phyloP scores from a whole-genome alignment of 2,329 filamentous ascomycete species.

The Aureobasidium sp. region DNA sequence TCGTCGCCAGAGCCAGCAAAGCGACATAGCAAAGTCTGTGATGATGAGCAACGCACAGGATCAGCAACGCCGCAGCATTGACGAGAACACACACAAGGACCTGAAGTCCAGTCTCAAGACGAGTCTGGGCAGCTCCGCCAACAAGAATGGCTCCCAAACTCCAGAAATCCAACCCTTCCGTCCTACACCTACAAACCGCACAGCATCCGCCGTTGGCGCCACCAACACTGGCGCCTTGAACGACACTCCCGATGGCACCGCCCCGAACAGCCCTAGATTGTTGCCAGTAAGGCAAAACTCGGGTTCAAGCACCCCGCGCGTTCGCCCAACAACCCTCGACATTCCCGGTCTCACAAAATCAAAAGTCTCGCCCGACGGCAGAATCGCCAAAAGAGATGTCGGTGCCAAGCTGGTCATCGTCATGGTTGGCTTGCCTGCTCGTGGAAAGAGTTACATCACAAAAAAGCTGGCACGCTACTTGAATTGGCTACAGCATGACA shows the following conservation, averaged over 20 bases:
- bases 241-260: slow-evolving; percentile 55
- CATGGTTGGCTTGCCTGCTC: slow-evolving; percentile 92
- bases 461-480: slow-evolving; percentile 95
- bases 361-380: slow-evolving; percentile 88
- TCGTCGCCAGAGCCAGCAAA: slow-evolving; percentile 26
- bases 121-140: slow-evolving; percentile 1
- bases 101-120: slow-evolving; percentile 11
- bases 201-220: neutral
- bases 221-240: slow-evolving; percentile 37
- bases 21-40: slow-evolving; percentile 20
- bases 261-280: slow-evolving; percentile 50
- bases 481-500: slow-evolving; percentile 96
- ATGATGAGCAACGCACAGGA: slow-evolving; percentile 21
- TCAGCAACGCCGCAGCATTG: slow-evolving; percentile 6
- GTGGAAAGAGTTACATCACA: slow-evolving; percentile 97
- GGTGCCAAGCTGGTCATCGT: slow-evolving; percentile 95
- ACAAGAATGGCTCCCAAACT: neutral
- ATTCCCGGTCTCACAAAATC: slow-evolving; percentile 95
- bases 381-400: slow-evolving; percentile 87
- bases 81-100: slow-evolving; percentile 10
- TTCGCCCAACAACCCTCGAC: slow-evolving; percentile 89
- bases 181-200: slow-evolving; percentile 4
- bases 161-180: neutral
- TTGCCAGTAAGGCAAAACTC: slow-evolving; percentile 64
- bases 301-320: slow-evolving; percentile 65